These are phyloP conservation scores for Viola pubescens DNA, from an alignment of 441 rosid genomes.

Conservation along the genomic window DNA sequence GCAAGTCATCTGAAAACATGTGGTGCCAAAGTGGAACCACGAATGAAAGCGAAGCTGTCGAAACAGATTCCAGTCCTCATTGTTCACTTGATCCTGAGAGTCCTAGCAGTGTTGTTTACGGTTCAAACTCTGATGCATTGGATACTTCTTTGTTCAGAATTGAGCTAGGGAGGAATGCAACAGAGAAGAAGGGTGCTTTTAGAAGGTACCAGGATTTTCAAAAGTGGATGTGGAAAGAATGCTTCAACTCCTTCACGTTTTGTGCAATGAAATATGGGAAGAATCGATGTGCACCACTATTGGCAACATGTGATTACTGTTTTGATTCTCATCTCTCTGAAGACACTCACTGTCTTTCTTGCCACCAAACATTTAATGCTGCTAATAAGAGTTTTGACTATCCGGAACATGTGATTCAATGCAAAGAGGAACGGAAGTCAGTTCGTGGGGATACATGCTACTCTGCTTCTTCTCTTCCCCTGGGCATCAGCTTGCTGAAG, in stretches of 20 bases:
- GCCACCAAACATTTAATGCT: slow-evolving; percentile 49
- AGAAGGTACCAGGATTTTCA: slow-evolving; percentile 76
- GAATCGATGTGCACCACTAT: slow-evolving; percentile 46
- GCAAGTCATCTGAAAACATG: slow-evolving; percentile 25
- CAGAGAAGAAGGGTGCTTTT: slow-evolving; percentile 50
- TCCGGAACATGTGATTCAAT: slow-evolving; percentile 32
- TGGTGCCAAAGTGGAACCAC: slow-evolving; percentile 28
- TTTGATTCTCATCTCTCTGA: slow-evolving; percentile 42
- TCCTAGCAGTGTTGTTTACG: slow-evolving; percentile 57
- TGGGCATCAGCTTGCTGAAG: slow-evolving; percentile 68
- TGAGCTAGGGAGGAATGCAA: slow-evolving; percentile 69
- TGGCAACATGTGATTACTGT: slow-evolving; percentile 66
- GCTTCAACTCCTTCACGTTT: slow-evolving; percentile 40
- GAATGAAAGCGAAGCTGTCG: slow-evolving; percentile 33
- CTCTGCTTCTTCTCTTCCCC: slow-evolving; percentile 49
- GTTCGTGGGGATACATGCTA: slow-evolving; percentile 18
- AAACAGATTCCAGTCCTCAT: slow-evolving; percentile 30
- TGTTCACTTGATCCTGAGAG: slow-evolving; percentile 36
- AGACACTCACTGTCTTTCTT: slow-evolving; percentile 47
- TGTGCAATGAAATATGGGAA: slow-evolving; percentile 61
- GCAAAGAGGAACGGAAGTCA: slow-evolving; percentile 35
- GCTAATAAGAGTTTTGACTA: slow-evolving; percentile 22
- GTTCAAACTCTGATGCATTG: slow-evolving; percentile 36
- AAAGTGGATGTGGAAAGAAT: slow-evolving; percentile 83
- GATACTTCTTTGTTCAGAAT: slow-evolving; percentile 57